Base-by-base conservation (phyloP, 2,329 filamentous ascomycete genomes). In the Stagonosporopsis chrysanthemi region DNA sequence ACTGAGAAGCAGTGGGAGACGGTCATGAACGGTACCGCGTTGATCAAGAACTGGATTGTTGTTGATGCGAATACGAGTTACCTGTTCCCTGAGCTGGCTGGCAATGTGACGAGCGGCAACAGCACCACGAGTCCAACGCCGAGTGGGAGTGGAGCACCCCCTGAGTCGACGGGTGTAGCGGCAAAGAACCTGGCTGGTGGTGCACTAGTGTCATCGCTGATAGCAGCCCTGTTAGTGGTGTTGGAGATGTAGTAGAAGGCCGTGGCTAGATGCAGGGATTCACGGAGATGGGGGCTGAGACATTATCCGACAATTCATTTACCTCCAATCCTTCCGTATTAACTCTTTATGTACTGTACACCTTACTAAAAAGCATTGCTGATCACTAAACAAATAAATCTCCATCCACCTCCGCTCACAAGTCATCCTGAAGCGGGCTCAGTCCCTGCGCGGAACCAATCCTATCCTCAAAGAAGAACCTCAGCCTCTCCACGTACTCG, bases 371-470 rank as follows among this genome's bases (percentile, higher is more conserved):
- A n/a, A 33, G 4, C 15, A 14, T 15, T 14, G 7, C 15, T 15
- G 5, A n/a, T 33, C 7, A n/a, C 5, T 15, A 4, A 15, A 33
- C 4, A 6, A 12, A 44, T 14, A 7, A 19, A 19, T 19, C 19
- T 19, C 3, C 2, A 14, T 17, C 28, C 5, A 33, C 3, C 17
- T 31, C 6, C 7, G 1, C 14, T 53, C 28, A 66, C 38, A 64
- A 47, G 14, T 63, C 41, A 29, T 66, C 65, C 7, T 56, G 51
- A 24, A 79, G 57, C 15, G 81, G 79, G 59, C 76, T 79, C 8
- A 73, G 31, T 1, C 80, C 81, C 63, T 81, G 76, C 0, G 81
- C 69, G 1, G 75, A 71, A 2, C 81, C 81, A 29, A 83, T 61
- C 12, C 63, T 71, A 3, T 66, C 62, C 71, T 83, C 80, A 40